phyloP scores from a whole-genome alignment of 495 filamentous ascomycete genomes.

The Penicillium canescens region DNA sequence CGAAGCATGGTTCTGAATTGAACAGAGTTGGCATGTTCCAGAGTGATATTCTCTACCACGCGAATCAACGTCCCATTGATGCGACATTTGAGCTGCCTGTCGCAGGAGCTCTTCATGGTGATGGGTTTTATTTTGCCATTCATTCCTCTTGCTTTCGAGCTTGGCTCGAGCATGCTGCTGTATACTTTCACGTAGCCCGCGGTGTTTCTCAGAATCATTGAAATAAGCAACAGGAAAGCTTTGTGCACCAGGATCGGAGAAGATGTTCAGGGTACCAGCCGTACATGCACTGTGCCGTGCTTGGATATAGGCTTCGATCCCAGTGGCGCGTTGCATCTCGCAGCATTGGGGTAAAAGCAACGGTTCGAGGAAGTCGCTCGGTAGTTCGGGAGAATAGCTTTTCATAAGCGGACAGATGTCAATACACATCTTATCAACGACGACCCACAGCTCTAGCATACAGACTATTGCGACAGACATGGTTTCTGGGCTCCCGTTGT shows the following conservation, averaged over 20 bases:
- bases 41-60: slow-evolving; percentile 14
- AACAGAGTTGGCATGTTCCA: slow-evolving; percentile 32
- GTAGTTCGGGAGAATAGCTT: slow-evolving; percentile 52
- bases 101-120: slow-evolving; percentile 34
- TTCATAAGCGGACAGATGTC: slow-evolving; percentile 38
- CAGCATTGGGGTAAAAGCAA: slow-evolving; percentile 46
- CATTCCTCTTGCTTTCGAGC: slow-evolving; percentile 37
- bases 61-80: background rate
- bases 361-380: slow-evolving; percentile 36
- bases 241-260: slow-evolving; percentile 18
- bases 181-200: slow-evolving; percentile 39
- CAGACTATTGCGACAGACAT: slow-evolving; percentile 58
- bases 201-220: slow-evolving; percentile 38
- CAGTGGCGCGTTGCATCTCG: slow-evolving; percentile 49
- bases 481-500: slow-evolving; percentile 43
- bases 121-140: slow-evolving; percentile 30
- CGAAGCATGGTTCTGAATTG: slow-evolving; percentile 18
- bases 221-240: slow-evolving; percentile 57
- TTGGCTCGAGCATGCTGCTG: slow-evolving; percentile 24
- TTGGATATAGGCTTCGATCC: slow-evolving; percentile 50
- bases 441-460: slow-evolving; percentile 60
- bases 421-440: slow-evolving; percentile 52
- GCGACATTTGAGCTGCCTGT: background rate
- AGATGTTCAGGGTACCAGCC: slow-evolving; percentile 23
- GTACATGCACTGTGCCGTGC: slow-evolving; percentile 15